Percentiles rank a stretch among this genome's conserved stretches.
These are phyloP conservation scores for Rhododendron molle DNA, from an alignment of 148 eudicot genomes.

Conservation along the genomic window DNA sequence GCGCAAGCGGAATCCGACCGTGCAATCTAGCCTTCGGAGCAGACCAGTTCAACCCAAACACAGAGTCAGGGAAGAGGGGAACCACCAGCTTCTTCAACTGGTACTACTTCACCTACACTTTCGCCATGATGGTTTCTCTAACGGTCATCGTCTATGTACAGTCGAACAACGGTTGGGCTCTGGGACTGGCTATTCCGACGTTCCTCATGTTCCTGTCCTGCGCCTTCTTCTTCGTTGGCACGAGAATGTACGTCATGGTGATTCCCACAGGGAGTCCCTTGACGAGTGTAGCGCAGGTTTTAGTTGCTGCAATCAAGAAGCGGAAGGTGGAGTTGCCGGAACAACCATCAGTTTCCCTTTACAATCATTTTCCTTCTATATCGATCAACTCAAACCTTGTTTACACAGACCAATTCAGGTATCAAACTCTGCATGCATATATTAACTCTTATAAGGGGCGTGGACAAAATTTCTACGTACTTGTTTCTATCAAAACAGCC, in stretches of 20 bases:
- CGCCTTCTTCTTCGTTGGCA: constrained; percentile 42
- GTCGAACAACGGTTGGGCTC: constrained; percentile 37
- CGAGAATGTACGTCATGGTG: constrained; percentile 37
- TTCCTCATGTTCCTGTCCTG: constrained; percentile 48
- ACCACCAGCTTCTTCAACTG: constrained; percentile 57
- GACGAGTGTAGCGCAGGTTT: constrained; percentile 33
- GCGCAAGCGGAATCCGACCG: constrained; percentile 56
- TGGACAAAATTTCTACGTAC: not conserved
- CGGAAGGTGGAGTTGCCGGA: constrained; percentile 30
- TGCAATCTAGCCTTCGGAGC: constrained; percentile 65
- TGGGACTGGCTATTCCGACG: constrained; percentile 52
- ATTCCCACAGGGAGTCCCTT: constrained; percentile 53
- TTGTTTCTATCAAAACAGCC: too few species aligned
- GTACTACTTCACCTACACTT: constrained; percentile 54
- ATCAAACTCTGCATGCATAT: not conserved
- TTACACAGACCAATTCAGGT: constrained; percentile 49
- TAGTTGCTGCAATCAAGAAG: constrained; percentile 42
- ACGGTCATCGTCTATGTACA: constrained; percentile 61
- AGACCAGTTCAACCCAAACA: constrained; percentile 52
- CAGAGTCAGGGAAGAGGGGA: constrained; percentile 51
- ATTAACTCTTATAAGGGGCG: not conserved
- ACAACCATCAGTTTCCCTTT: constrained; percentile 11
- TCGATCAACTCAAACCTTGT: constrained; percentile 36
- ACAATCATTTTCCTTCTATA: constrained; percentile 21
- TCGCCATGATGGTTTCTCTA: constrained; percentile 45